phyloP scores from a whole-genome alignment of 176 grass and related monocot genomes.

The Raddia distichophylla region DNA sequence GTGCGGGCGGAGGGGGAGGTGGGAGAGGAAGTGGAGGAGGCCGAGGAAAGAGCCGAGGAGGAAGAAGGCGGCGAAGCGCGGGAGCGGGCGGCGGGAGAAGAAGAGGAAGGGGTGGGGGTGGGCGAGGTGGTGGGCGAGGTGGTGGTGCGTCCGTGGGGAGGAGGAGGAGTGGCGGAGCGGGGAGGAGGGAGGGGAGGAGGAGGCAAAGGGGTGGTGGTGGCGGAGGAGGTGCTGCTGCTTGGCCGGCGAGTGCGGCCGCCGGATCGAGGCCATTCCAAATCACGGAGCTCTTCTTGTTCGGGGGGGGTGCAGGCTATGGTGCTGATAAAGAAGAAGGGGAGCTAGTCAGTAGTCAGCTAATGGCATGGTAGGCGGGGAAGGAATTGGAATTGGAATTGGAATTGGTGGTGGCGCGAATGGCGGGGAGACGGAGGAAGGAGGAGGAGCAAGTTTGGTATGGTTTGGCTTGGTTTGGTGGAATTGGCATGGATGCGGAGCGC shows the following conservation, averaged over 20 bases:
- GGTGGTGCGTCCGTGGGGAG: constrained; percentile 29
- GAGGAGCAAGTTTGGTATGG: constrained; percentile 30
- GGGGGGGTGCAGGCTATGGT: not conserved
- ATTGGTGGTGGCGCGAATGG: constrained; percentile 47
- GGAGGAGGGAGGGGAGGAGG: constrained; percentile 45
- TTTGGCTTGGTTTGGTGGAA: constrained; percentile 45
- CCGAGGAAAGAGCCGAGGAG: constrained; percentile 79
- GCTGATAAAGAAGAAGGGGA: not conserved
- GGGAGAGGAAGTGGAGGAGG: constrained; percentile 67
- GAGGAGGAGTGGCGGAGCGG: constrained; percentile 54
- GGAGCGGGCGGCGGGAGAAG: constrained; percentile 45
- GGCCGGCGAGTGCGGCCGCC: constrained; percentile 67
- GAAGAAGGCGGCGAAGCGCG: constrained; percentile 78
- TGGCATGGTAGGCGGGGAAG: not conserved
- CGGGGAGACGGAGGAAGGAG: constrained; percentile 33
- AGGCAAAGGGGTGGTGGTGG: constrained; percentile 35
- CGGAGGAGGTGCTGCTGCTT: constrained; percentile 53
- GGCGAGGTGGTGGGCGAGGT: constrained; percentile 3
- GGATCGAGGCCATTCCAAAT: constrained; percentile 58
- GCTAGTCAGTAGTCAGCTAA: not conserved
- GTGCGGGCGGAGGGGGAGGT: constrained; percentile 43
- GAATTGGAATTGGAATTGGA: not conserved
- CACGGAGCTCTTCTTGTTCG: not conserved
- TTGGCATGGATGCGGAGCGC: constrained; percentile 18
- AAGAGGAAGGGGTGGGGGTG: constrained; percentile 38